Evolutionary conservation across 352 stramenopile genomes (phyloP).

Genomic region (Globisporangium sylvaticum): DNA sequence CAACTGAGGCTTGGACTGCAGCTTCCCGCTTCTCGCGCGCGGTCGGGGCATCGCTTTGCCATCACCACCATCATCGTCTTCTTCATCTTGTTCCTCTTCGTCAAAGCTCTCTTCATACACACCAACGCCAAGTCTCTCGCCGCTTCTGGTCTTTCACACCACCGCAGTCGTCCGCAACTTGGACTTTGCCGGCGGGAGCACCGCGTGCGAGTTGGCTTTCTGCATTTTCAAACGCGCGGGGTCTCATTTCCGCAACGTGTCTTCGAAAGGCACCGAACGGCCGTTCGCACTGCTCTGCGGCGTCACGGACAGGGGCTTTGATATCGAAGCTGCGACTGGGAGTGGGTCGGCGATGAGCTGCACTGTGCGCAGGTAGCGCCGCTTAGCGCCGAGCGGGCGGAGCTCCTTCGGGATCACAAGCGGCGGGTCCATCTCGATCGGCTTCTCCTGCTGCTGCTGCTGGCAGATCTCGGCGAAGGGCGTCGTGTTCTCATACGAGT

Average conservation of each 20-base stretch:
- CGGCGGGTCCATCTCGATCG: slow-evolving; percentile 39
- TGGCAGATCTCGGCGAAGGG: slow-evolving; percentile 29
- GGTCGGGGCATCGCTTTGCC: neutral
- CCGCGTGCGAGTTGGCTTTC: slow-evolving; percentile 10
- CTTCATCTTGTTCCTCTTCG: neutral
- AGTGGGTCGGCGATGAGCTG: slow-evolving; percentile 42
- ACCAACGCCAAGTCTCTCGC: neutral
- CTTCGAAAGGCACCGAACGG: slow-evolving; percentile 8
- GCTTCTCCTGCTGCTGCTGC: slow-evolving; percentile 17
- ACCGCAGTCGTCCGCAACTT: neutral
- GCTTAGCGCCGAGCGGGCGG: slow-evolving; percentile 37
- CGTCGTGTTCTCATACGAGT: slow-evolving; percentile 50
- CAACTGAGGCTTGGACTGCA: neutral
- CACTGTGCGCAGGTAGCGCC: slow-evolving; percentile 57
- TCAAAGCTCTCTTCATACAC: neutral
- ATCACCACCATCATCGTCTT: neutral
- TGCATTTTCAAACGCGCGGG: neutral
- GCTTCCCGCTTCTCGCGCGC: slow-evolving; percentile 10
- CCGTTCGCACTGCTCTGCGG: neutral
- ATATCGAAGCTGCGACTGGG: neutral
- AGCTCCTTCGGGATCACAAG: slow-evolving; percentile 55
- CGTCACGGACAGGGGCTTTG: neutral
- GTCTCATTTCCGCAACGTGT: slow-evolving; percentile 9
- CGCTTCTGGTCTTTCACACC: neutral
- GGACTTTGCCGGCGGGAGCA: neutral